A percentile compares a stretch with the other conserved stretches of the same genome.
Evolutionary conservation across 352 stramenopile genomes (phyloP).

Genomic region (Pythium pyrilobum): DNA sequence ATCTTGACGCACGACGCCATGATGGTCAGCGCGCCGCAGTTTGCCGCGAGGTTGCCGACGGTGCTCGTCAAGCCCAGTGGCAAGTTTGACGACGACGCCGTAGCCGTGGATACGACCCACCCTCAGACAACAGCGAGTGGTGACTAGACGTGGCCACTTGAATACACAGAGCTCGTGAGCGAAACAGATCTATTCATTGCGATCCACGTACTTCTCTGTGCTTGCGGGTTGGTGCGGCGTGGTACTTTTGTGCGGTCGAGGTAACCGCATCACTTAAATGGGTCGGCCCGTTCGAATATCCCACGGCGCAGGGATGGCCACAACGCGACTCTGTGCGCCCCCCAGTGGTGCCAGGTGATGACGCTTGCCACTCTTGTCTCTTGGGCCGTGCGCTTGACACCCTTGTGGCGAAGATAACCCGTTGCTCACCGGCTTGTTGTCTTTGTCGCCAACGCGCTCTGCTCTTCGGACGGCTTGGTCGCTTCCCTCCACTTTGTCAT

Average conservation of each 20-base stretch:
- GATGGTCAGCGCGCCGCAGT: slow-evolving; percentile 36
- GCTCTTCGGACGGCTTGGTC: neutral
- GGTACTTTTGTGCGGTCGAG: no score
- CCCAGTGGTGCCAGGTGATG: slow-evolving; percentile 17
- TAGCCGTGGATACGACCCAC: no score
- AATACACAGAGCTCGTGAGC: no score
- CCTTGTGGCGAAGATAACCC: no score
- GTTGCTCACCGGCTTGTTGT: slow-evolving; percentile 4
- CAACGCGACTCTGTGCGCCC: neutral
- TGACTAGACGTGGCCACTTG: no score
- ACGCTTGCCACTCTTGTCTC: slow-evolving; percentile 11
- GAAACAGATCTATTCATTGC: no score
- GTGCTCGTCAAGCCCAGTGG: slow-evolving; percentile 43
- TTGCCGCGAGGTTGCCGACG: slow-evolving; percentile 36
- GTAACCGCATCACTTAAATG: no score
- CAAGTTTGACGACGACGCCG: slow-evolving; percentile 19
- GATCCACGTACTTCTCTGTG: no score
- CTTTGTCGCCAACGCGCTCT: slow-evolving; percentile 7
- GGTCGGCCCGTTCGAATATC: slow-evolving; percentile 35
- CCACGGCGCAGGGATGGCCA: slow-evolving; percentile 26
- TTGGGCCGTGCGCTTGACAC: neutral
- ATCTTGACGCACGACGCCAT: slow-evolving; percentile 58
- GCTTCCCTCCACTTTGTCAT: neutral
- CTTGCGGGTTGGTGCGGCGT: no score
- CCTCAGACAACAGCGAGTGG: no score